Evolutionary conservation across 2,329 filamentous ascomycete genomes (phyloP).

Genomic region (Arthrobotrys sinensis): DNA sequence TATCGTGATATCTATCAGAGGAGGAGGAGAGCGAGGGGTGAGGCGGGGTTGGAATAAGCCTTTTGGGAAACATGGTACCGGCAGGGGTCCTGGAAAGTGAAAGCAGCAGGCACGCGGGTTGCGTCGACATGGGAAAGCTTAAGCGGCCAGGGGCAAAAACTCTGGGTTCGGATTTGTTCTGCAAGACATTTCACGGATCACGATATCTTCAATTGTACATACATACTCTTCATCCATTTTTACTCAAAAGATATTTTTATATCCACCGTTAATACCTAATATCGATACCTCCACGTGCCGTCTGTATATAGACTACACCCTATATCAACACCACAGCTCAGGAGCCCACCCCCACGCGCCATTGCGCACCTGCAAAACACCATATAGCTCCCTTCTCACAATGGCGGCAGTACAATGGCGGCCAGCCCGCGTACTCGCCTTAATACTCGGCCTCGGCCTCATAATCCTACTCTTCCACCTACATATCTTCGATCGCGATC

Average conservation of each 20-base stretch:
- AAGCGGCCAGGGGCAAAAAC: conserved; percentile 22
- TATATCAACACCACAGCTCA: too few species aligned
- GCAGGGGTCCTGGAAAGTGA: background rate
- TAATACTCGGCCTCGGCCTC: conserved; percentile 14
- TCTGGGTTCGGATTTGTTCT: too few species aligned
- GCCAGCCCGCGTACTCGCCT: conserved; percentile 30
- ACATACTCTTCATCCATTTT: background rate
- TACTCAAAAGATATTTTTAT: background rate
- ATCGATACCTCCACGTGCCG: too few species aligned
- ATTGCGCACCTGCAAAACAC: background rate
- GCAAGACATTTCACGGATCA: too few species aligned
- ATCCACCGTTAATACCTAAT: background rate
- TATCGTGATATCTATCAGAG: background rate
- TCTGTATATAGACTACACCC: too few species aligned
- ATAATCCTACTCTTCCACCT: conserved; percentile 19
- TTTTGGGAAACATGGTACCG: conserved; percentile 1
- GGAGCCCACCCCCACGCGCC: background rate
- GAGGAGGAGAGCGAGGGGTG: background rate
- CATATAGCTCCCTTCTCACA: background rate
- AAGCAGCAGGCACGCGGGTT: conserved; percentile 8
- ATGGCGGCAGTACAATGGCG: conserved; percentile 49
- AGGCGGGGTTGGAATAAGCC: conserved; percentile 20
- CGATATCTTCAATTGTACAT: too few species aligned
- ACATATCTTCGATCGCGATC: conserved; percentile 26
- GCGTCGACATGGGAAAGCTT: conserved; percentile 14